These are phyloP conservation scores for Lenwebbia sp. DNA, from an alignment of 345 rosid genomes.

Conservation along the genomic window DNA sequence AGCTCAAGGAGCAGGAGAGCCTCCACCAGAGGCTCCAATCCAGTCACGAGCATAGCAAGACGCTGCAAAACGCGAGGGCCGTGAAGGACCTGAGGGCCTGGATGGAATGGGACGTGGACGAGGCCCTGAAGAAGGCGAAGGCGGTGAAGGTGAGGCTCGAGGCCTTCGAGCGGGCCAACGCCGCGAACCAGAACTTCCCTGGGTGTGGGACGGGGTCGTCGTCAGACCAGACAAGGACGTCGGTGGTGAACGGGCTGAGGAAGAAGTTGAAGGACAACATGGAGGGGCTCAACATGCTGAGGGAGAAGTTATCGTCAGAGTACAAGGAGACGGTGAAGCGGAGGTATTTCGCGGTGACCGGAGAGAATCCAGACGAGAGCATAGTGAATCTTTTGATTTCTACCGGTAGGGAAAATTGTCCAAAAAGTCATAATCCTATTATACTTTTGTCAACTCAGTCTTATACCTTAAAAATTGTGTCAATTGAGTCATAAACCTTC, in stretches of 20 bases:
- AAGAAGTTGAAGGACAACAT: conserved; percentile 4
- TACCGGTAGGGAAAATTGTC: not conserved
- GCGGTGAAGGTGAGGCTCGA: conserved; percentile 50
- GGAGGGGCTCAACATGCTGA: not conserved
- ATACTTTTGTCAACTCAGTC: too few relatives aligned
- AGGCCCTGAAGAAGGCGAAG: conserved; percentile 60
- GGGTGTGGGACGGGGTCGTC: conserved; percentile 3
- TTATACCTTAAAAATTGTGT: too few relatives aligned
- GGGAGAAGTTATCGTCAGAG: conserved; percentile 1
- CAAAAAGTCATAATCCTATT: too few relatives aligned
- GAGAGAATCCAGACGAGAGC: not conserved
- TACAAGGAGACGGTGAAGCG: conserved; percentile 1
- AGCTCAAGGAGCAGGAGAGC: conserved; percentile 49
- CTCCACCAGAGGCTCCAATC: conserved; percentile 22
- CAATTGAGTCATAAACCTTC: too few relatives aligned
- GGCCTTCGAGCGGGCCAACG: conserved; percentile 41
- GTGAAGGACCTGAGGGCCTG: conserved; percentile 32
- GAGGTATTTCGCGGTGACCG: conserved; percentile 1
- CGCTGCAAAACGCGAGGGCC: not conserved
- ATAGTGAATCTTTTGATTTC: not conserved
- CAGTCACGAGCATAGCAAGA: not conserved
- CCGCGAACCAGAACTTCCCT: not conserved
- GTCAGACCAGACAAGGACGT: not conserved
- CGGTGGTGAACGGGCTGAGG: conserved; percentile 6
- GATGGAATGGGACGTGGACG: conserved; percentile 51